A percentile compares a stretch with the other conserved stretches of the same genome.
Evolutionary conservation across 306 rosid genomes (phyloP).

Genomic region (Bauhinia variegata): DNA sequence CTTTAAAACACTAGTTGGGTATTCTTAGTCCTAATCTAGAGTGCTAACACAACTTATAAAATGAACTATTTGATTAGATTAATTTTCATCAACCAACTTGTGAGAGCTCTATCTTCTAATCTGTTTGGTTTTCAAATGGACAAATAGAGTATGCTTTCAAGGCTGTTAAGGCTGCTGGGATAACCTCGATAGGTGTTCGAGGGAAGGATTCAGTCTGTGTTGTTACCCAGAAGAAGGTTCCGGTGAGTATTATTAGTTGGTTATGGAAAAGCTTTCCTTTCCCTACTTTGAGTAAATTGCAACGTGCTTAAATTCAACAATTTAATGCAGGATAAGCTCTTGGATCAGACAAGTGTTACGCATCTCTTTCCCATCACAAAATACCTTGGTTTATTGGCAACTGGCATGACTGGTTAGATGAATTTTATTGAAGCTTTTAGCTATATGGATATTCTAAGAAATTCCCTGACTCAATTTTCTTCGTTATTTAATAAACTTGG

Average conservation of each 20-base stretch:
- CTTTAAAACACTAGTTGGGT: too few relatives aligned
- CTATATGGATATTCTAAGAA: background rate
- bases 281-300: conserved; percentile 13
- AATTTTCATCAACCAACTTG: too few relatives aligned
- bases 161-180: conserved; percentile 97
- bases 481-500: background rate
- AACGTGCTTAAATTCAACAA: conserved; percentile 21
- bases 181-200: conserved; percentile 88
- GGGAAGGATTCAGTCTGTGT: conserved; percentile 96
- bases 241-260: conserved; percentile 61
- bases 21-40: too few relatives aligned
- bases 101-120: conserved; percentile 17
- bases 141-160: conserved; percentile 90
- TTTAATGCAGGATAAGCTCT: conserved; percentile 82
- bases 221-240: conserved; percentile 98
- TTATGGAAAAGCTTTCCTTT: background rate
- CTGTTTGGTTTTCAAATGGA: conserved; percentile 36
- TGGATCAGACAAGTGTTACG: conserved; percentile 94
- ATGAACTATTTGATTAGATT: too few relatives aligned
- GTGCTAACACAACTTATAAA: too few relatives aligned
- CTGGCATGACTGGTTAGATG: conserved; percentile 89
- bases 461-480: background rate
- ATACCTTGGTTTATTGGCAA: conserved; percentile 91
- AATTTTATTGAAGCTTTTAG: conserved; percentile 1
- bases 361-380: conserved; percentile 92